Base-by-base conservation (phyloP, 345 rosid species). In the Dipteronia dyeriana region DNA sequence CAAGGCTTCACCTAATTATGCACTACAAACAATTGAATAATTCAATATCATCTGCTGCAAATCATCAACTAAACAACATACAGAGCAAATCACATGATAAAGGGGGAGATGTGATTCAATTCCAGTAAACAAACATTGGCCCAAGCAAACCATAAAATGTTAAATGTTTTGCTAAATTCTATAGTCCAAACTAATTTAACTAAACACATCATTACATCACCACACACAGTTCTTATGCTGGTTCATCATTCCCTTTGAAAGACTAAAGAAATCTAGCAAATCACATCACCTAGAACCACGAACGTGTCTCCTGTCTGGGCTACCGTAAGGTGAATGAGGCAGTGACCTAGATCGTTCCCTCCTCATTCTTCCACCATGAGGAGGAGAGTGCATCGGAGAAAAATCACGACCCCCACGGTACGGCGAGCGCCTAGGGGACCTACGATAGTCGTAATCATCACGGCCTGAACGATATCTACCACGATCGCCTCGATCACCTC, bases 371-470 rank as follows among this genome's bases (percentile, higher is more conserved):
- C 94, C 88, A 80, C 87, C 85, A 61, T 82, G 91, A 12, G 95
- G 91, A 12, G 95, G 94, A 38, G 97, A 89, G 43, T 71, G 90
- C 82, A 86, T 83, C 0, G 95, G 92, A 82, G 97, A 93, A 82
- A 89, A 86, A 56, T 89, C 96, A 59, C 87, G 90, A 59, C 89
- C 87, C 2, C 91, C 88, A 56, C 87, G 82, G 59, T 84, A 89
- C 13, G 94, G 97, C 14, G 97, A 89, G 70, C 88, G 95, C 82
- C 92, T 94, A 23, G 98, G 97, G 78, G 97, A 90, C 79, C 97
- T 84, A 23, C 82, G 89, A 71, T 84, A 84, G 25, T 81, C 84
- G 13, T 85, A 86, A 60, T 91, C 95, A 76, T 91, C 99, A 76
- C 90, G 87, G 17, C 86, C 78, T 69, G 91, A 87, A 1, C 82